Evolutionary conservation across 108 stramenopile genomes (phyloP), one percentile per base, ranked within the genome.

Genomic region (Cylindrotheca closterium): DNA sequence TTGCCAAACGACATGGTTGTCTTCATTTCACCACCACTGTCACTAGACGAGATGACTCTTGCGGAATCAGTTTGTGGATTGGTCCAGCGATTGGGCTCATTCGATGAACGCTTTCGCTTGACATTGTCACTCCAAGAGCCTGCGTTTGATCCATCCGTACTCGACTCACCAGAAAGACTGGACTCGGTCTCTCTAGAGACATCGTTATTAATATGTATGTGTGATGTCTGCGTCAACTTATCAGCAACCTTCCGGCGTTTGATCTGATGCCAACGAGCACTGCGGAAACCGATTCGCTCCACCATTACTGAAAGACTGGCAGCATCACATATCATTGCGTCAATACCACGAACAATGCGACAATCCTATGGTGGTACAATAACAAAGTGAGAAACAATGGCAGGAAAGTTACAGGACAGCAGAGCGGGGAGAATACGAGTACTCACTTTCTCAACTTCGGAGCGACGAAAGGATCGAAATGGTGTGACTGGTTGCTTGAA

Each of bases 221-320:
- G 37, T 15, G 37, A 7, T 42, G 37, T 10, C 15, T 63, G 26
- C 19, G 46, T 47, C 24, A 65, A 53, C 25, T n/a, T 33, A 22
- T 33, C 19, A 7, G 56, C 24, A 50, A 86, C 82, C 58, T 87
- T 79, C 30, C 86, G 77, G 21, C 87, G 79, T 65, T 87, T 89
- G 58, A 85, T 78, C 42, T 82, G 79, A 31, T 75, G 74, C 91
- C 91, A 92, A 32, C 91, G 78, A 29, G 71, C 34, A 65, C 78
- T 87, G 23, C 81, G 71, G 2, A 77, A 81, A 1, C 91, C 91
- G 34, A 85, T 82, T 15, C 79, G 79, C 63, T 92, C 83, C 22
- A 89, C 76, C 90, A 96, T 91, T 45, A 93, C 89, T 26, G 76
- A 37, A 53, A 97, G 59, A 57, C 85, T 87, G 45, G 90, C 89